Percentiles rank a stretch among this genome's conserved stretches.
phyloP scores from a whole-genome alignment of 2,329 filamentous ascomycete species.

The Chrysosporium queenslandicum region DNA sequence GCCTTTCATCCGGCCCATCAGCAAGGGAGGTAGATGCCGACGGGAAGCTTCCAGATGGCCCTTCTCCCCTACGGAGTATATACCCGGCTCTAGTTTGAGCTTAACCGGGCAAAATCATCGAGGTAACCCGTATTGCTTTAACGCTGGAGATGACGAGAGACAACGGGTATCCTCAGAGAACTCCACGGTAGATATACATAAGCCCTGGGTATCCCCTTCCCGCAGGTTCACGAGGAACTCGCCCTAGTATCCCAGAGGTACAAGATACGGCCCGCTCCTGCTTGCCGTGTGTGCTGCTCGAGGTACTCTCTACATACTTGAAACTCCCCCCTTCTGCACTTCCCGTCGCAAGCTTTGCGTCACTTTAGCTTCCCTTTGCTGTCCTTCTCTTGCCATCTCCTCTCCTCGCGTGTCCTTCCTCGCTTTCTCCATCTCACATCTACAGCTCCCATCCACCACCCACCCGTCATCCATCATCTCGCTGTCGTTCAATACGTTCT shows the following conservation, averaged over 20 bases:
- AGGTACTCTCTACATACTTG: constrained; percentile 4
- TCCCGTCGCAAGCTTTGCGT: constrained; percentile 1
- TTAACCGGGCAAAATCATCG: background rate
- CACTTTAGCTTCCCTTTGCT: background rate
- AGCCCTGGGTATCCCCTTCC: background rate
- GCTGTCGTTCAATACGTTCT: background rate
- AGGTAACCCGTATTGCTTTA: no score
- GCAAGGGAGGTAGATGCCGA: background rate
- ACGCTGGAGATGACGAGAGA: no score
- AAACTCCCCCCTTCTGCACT: constrained; percentile 5
- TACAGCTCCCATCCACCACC: background rate
- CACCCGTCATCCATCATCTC: background rate
- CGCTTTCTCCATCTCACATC: background rate
- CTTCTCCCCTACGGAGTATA: constrained; percentile 5
- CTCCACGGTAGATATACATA: constrained; percentile 5
- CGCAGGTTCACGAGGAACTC: background rate
- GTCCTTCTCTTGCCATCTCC: background rate
- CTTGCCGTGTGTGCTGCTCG: background rate
- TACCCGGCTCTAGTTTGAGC: background rate
- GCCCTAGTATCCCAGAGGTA: background rate
- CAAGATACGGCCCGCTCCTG: background rate
- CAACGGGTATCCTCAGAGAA: no score
- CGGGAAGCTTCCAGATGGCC: background rate
- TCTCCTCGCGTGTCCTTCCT: background rate
- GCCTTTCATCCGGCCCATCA: background rate